phyloP scores from a whole-genome alignment of 2,329 filamentous ascomycete genomes.

The Didymella sp. region DNA sequence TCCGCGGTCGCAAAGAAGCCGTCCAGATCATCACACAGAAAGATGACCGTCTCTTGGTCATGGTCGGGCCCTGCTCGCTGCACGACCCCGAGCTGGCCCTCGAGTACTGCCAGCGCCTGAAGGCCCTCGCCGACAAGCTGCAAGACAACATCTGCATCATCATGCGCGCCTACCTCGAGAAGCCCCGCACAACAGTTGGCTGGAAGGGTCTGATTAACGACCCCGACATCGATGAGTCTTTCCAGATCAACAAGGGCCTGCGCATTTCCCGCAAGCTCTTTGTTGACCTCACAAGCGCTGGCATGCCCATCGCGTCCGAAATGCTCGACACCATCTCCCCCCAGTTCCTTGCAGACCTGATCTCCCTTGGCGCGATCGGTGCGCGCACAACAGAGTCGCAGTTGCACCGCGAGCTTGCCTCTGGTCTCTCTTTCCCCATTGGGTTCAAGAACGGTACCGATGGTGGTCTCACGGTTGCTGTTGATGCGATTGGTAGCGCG shows the following conservation, averaged over 20 bases:
- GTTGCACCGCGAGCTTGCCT: conserved; percentile 93
- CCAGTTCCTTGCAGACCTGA: conserved; percentile 95
- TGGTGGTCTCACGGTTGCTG: conserved; percentile 85
- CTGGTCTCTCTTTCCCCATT: conserved; percentile 93
- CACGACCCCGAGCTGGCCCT: conserved; percentile 89
- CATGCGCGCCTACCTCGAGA: conserved; percentile 99
- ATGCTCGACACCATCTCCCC: conserved; percentile 99
- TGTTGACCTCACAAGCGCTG: conserved; percentile 81
- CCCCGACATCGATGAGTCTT: conserved; percentile 95
- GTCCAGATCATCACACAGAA: conserved; percentile 79
- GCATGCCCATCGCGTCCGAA: conserved; percentile 95
- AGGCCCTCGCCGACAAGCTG: conserved; percentile 78
- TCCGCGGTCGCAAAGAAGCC: conserved; percentile 72
- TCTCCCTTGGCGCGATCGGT: conserved; percentile 94
- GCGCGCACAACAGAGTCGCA: conserved; percentile 96
- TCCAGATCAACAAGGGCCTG: conserved; percentile 98
- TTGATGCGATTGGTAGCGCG: conserved; percentile 88
- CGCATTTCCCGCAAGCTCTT: conserved; percentile 92
- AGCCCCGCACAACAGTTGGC: conserved; percentile 95
- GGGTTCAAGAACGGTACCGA: conserved; percentile 99
- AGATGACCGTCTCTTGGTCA: conserved; percentile 87
- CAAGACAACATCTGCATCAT: conserved; percentile 85
- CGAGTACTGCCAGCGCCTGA: conserved; percentile 84
- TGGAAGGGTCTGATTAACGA: conserved; percentile 99
- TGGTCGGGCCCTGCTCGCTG: conserved; percentile 95